Percentiles rank a stretch among this genome's conserved stretches.
These are phyloP conservation scores for Peribolospora kevripleyi DNA, from an alignment of 768 basidiomycete species.

Conservation along the genomic window DNA sequence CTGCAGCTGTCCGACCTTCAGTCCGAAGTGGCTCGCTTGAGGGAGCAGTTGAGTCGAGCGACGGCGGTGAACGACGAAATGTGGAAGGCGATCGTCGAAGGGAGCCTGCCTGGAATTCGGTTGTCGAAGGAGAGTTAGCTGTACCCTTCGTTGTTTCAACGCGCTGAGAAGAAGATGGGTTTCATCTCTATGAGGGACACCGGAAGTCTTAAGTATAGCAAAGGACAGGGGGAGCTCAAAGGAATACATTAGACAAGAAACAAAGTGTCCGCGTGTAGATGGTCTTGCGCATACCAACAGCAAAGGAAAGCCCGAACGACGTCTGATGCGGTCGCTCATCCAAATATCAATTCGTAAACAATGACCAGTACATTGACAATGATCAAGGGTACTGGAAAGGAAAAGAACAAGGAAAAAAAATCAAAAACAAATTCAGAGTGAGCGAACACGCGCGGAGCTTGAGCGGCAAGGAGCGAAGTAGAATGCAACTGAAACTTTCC, in stretches of 20 bases:
- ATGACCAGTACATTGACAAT: constrained; percentile 66
- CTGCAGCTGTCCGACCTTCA: constrained; percentile 9
- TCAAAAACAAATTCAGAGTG: constrained; percentile 1
- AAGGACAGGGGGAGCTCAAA: no score
- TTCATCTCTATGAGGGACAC: no score
- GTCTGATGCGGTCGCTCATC: constrained; percentile 12
- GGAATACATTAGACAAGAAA: no score
- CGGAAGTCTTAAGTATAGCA: no score
- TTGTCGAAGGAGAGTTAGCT: no score
- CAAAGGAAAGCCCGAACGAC: no score
- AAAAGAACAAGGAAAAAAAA: not conserved
- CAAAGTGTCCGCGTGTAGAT: no score
- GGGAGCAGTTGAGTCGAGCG: constrained; percentile 18
- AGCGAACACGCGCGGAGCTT: constrained; percentile 2
- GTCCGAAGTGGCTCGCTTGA: constrained; percentile 18
- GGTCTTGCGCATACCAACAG: no score
- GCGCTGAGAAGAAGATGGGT: no score
- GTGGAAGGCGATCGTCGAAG: constrained; percentile 22
- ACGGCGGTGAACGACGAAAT: constrained; percentile 22
- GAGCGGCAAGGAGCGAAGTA: constrained; percentile 14
- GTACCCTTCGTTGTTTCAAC: no score
- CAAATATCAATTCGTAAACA: constrained; percentile 53
- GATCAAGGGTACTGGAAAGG: constrained; percentile 64
- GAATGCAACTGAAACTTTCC: not conserved
- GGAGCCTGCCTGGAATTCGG: constrained; percentile 3